Base-by-base conservation (phyloP, 495 filamentous ascomycete genomes). In the Tuber aestivum region DNA sequence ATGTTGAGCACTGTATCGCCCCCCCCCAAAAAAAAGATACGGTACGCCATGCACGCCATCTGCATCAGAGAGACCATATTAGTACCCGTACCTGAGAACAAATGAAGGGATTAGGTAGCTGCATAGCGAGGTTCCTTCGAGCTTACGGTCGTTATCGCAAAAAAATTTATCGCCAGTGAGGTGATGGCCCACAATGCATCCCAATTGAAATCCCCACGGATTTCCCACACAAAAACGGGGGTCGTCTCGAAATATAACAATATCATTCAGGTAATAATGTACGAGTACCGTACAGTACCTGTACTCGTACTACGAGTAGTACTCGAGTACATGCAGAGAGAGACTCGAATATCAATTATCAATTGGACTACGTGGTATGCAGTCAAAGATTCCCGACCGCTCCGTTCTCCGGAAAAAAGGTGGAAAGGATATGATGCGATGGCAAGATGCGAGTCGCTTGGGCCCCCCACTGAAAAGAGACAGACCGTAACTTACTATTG, bases 191-290 rank as follows among this genome's bases (percentile, higher is more conserved):
- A 35, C 27, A 20, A 65, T 27, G 12, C 27, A 35, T 35, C 56
- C 1, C 27, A 14, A 3, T 65, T 9, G 32, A n/a, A n/a, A 65
- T 65, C 56, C 27, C 56, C n/a, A 4, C 56, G 35, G 0, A 18
- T 35, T 65, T 65, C 56, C 56, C 56, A 65, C n/a, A 65, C 27
- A 65, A 65, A 65, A 65, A 35, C 56, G 35, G 27, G 56, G 56
- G 56, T 35, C 14, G 27, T 65, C 27, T 7, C 27, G 18, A 27
- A 65, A 65, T n/a, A n/a, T 20, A 16, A n/a, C 48, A 10, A n/a
- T 56, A 21, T n/a, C n/a, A 18, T 44, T 1, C n/a, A n/a, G n/a
- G 18, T 44, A 44, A 3, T 27, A 12, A 8, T 9, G 50, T 7
- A n/a, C n/a, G n/a, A n/a, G n/a, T n/a, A n/a, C n/a, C n/a, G n/a